A percentile compares a stretch with the other conserved stretches of the same genome.
These are phyloP conservation scores for Lactarius evosmus DNA, from an alignment of 768 basidiomycete genomes.

Conservation along the genomic window DNA sequence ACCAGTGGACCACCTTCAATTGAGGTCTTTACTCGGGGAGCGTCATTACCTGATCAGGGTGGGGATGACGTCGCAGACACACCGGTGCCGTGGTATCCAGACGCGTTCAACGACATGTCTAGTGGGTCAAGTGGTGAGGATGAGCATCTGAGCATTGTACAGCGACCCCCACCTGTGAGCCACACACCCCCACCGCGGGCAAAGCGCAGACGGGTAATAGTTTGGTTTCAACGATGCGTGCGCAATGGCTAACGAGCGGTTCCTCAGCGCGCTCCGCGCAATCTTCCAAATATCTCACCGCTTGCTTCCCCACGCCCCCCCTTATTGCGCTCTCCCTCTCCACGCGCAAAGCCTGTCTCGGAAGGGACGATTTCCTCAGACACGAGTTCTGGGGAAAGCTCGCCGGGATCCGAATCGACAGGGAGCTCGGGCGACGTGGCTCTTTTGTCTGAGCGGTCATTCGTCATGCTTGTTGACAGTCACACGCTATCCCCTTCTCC, in stretches of 20 bases:
- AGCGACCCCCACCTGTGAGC: background rate
- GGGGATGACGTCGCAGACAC: background rate
- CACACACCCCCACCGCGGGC: background rate
- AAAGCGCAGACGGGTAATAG: constrained; percentile 18
- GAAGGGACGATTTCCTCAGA: constrained; percentile 3
- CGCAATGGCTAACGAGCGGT: constrained; percentile 1
- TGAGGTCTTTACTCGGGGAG: background rate
- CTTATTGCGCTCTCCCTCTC: background rate
- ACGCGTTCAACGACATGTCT: constrained; percentile 13
- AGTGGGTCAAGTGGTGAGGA: constrained; percentile 7
- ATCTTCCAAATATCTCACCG: constrained; percentile 18
- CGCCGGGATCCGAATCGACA: constrained; percentile 1
- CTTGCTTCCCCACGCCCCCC: background rate
- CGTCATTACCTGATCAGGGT: background rate
- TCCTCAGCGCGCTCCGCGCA: constrained; percentile 9
- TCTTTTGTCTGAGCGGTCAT: constrained; percentile 6
- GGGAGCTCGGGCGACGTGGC: background rate
- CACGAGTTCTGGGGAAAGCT: background rate
- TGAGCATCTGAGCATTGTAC: background rate
- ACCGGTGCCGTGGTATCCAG: constrained; percentile 12
- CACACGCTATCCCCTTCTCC: background rate
- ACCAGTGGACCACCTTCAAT: background rate
- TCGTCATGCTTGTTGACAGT: constrained; percentile 14
- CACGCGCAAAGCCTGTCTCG: background rate
- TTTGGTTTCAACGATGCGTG: background rate